phyloP scores from a whole-genome alignment of 768 basidiomycete species.

The Lyophyllum decastes region DNA sequence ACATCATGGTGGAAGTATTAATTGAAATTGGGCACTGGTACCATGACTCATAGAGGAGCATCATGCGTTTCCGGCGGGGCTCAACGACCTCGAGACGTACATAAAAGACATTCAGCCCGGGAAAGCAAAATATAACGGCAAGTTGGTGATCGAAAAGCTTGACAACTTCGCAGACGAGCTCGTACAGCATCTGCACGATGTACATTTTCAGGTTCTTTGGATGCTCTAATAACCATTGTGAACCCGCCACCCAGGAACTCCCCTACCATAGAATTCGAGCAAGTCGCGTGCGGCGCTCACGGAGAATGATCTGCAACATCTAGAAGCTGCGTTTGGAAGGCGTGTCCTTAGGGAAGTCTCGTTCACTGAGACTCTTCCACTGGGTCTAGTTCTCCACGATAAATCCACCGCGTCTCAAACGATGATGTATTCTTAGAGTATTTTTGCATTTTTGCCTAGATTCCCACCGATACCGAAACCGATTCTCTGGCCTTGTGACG shows the following conservation, averaged over 20 bases:
- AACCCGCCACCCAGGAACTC: conserved; percentile 22
- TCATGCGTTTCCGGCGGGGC: conserved; percentile 23
- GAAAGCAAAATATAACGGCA: conserved; percentile 52
- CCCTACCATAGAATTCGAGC: conserved; percentile 23
- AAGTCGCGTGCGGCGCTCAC: conserved; percentile 26
- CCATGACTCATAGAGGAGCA: conserved; percentile 24
- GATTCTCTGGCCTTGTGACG: conserved; percentile 26
- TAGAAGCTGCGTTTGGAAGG: conserved; percentile 22
- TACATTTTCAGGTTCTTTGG: conserved; percentile 7
- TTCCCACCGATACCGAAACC: conserved; percentile 29
- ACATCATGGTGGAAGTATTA: conserved; percentile 33
- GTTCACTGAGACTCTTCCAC: conserved; percentile 23
- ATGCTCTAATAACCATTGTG: too few relatives aligned
- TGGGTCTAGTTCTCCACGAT: conserved; percentile 20
- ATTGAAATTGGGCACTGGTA: conserved; percentile 24
- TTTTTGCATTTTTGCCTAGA: conserved; percentile 9
- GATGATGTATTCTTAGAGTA: background rate
- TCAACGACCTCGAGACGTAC: conserved; percentile 24
- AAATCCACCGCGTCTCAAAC: conserved; percentile 22
- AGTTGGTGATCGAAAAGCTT: conserved; percentile 22
- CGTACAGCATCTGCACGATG: conserved; percentile 26
- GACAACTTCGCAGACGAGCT: conserved; percentile 27
- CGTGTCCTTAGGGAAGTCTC: conserved; percentile 19
- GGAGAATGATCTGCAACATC: conserved; percentile 21
- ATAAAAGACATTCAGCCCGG: conserved; percentile 61